Evolutionary conservation across 352 stramenopile genomes (phyloP), one percentile per base, ranked within the genome.

Genomic region (Aphanomyces cochlioides): DNA sequence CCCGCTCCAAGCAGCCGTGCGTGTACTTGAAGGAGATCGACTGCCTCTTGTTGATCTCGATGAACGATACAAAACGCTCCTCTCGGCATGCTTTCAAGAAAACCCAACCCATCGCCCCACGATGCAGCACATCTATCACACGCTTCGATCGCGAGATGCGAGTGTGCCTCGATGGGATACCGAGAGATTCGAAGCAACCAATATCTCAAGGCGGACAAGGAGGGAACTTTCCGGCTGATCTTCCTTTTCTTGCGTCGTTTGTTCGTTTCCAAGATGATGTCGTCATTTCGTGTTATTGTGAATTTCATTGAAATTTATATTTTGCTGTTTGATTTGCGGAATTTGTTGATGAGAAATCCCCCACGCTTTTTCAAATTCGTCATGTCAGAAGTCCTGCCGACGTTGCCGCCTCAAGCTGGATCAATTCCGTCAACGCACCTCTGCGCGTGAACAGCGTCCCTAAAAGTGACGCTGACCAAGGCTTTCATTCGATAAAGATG

Each of bases 41-140:
- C 78, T 92, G 8, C 66, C 78, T 0, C 66, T 90, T 0, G 78
- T 79, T n/a, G 77, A 80, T 7, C 73, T 93, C 21, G 79, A 78
- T 0, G 41, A 15, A 7, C 56, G 76, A 7, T 82, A 90, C 65
- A 77, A 76, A 56, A 75, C 64, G 21, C 76, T 93, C 13, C 87
- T 93, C 77, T 77, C 88, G 61, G 80, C 77, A 28, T 93, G 85
- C 64, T 93, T 93, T 69, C 77, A 84, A 61, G 85, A 91, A 67
- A 75, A 78, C 2, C 85, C 85, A 3, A 69, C 75, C 47, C 73
- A 90, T 69, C 82, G 85, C 17, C 85, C 85, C 39, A 82, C 76
- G 28, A 91, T 93, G 83, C 74, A 76, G 17, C 75, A 87, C 72
- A 88, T 93, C 67, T 90, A 85, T 74, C 66, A 28, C 19, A 7